Base-by-base conservation (phyloP, 768 basidiomycete species). In the Phlebiopsis gigantea region DNA sequence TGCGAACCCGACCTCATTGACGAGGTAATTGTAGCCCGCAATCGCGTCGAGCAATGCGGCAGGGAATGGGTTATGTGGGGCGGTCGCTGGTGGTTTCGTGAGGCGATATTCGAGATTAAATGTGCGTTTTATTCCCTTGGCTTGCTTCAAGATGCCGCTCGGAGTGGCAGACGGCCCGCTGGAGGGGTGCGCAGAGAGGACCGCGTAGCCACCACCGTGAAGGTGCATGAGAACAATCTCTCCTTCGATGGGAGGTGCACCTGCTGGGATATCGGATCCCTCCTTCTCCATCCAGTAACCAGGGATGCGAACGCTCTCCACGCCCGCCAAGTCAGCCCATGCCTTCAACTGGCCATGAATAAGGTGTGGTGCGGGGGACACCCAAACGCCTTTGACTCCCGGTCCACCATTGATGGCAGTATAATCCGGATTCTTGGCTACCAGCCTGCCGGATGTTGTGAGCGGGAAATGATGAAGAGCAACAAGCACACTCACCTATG, bases 81-180 rank as follows among this genome's bases (percentile, higher is more conserved):
- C 57, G 58, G 22, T 65, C 58, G 77, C 64, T 71, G 72, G 49
- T 55, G 57, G 25, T 80, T 76, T 52, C 71, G 65, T 2, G 43
- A 86, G 77, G 6, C 89, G 84, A 68, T 92, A 93, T 69, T 91
- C 90, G 48, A 88, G 62, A 9, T 79, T 77, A 62, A 88, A 78
- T 3, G 75, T 71, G 46, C 83, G 79, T 66, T 12, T 39, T 17
- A 83, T 66, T 12, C 72, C 59, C 41, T 72, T 65, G 42, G 73
- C 69, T 31, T 79, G 71, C 57, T 80, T 64, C 22, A 88, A 64
- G 28, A 84, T 66, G 12, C 77, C 79, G 10, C 69, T 74, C 1
- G 75, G 61, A 24, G 87, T 75, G 30, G 69, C 65, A 1, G 79
- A 69, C 0, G 79, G 77, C 41, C 69, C 56, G 53, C 80, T 78